Evolutionary conservation across 805 yeast genomes (phyloP).

Genomic region (Metschnikowia vanudenii): DNA sequence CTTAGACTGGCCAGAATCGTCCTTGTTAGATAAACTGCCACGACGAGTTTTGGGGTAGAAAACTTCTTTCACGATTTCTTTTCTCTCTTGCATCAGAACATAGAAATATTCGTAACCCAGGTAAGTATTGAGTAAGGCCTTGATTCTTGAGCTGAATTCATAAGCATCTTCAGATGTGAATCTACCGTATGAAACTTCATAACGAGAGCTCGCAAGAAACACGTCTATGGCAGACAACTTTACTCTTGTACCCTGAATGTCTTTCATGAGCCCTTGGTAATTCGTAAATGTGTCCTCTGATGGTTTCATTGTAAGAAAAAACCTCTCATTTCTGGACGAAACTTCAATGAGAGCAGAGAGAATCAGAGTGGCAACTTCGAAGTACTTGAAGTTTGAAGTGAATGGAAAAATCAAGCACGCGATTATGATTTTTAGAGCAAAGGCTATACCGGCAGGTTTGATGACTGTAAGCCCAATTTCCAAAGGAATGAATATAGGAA

Average conservation of each 20-base stretch:
- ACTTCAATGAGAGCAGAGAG: constrained; percentile 18
- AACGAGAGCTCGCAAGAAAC: constrained; percentile 18
- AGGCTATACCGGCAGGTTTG: constrained; percentile 27
- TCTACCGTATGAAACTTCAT: constrained; percentile 30
- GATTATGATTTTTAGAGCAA: constrained; percentile 22
- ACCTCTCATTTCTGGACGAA: constrained; percentile 22
- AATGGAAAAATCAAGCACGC: constrained; percentile 28
- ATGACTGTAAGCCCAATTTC: constrained; percentile 20
- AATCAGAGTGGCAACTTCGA: constrained; percentile 18
- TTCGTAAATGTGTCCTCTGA: constrained; percentile 25
- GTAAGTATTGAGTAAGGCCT: constrained; percentile 22
- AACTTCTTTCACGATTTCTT: constrained; percentile 20
- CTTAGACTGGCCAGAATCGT: constrained; percentile 22
- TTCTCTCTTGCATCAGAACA: constrained; percentile 28
- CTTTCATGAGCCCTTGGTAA: constrained; percentile 21
- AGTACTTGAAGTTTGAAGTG: constrained; percentile 25
- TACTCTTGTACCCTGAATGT: constrained; percentile 21
- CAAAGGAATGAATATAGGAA: constrained; percentile 29
- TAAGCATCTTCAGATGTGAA: constrained; percentile 28
- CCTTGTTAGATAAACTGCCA: constrained; percentile 1
- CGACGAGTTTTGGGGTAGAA: constrained; percentile 17
- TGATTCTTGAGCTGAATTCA: constrained; percentile 25
- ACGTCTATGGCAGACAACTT: constrained; percentile 22
- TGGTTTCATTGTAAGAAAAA: constrained; percentile 28
- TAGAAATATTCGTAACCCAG: constrained; percentile 30